Evolutionary conservation across 2,329 filamentous ascomycete species (phyloP).

Genomic region (Aspergillus sergii): DNA sequence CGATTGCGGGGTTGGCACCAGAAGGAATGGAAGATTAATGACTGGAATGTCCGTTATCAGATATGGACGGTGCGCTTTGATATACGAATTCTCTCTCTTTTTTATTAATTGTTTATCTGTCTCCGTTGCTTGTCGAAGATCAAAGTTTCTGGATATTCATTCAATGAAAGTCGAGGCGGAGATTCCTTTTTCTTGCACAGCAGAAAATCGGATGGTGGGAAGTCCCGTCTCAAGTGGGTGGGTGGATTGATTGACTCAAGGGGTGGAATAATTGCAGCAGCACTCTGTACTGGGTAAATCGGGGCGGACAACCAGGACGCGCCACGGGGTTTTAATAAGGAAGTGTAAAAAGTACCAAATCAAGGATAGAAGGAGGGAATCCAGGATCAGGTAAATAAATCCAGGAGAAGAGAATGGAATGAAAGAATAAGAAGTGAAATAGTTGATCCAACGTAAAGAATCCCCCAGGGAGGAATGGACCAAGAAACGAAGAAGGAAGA

Average conservation of each 20-base stretch:
- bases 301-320: slow-evolving; percentile 45
- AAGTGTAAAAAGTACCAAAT: slow-evolving; percentile 11
- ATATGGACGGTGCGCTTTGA: slow-evolving; percentile 11
- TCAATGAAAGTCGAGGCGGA: slow-evolving; percentile 24
- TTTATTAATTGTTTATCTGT: neutral
- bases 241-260: slow-evolving; percentile 28
- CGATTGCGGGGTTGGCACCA: slow-evolving; percentile 29
- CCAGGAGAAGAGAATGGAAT: slow-evolving; percentile 29
- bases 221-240: slow-evolving; percentile 7
- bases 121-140: slow-evolving; percentile 10
- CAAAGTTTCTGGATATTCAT: slow-evolving; percentile 4
- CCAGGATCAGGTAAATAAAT: slow-evolving; percentile 20
- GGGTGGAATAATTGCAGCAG: slow-evolving; percentile 21
- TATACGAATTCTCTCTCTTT: neutral
- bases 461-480: slow-evolving; percentile 19
- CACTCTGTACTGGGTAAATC: slow-evolving; percentile 26
- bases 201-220: slow-evolving; percentile 25
- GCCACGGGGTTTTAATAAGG: slow-evolving; percentile 20
- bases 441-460: slow-evolving; percentile 18
- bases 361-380: slow-evolving; percentile 27
- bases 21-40: slow-evolving; percentile 37
- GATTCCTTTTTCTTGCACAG: slow-evolving; percentile 30
- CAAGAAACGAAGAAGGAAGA: slow-evolving; percentile 21
- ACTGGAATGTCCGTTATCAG: slow-evolving; percentile 34
- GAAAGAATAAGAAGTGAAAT: slow-evolving; percentile 27